phyloP scores from a whole-genome alignment of 495 filamentous ascomycete species.

The Aspergillus steynii region DNA sequence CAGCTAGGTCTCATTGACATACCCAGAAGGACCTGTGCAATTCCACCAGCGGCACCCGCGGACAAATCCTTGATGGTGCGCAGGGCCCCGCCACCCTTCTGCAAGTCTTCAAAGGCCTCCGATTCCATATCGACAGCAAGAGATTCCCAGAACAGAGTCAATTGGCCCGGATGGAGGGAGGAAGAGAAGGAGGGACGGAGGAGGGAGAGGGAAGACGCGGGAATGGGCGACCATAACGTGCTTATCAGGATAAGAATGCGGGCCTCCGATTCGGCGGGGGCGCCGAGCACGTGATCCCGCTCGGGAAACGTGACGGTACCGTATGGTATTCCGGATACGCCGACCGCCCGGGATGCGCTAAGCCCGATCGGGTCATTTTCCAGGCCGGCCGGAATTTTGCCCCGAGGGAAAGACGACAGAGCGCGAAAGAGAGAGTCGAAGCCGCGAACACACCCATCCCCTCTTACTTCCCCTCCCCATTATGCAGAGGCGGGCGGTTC shows the following conservation, averaged over 20 bases:
- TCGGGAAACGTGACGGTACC: slow-evolving; percentile 27
- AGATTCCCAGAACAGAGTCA: background rate
- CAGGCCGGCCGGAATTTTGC: slow-evolving; percentile 17
- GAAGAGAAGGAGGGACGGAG: slow-evolving; percentile 6
- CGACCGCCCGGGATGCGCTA: background rate
- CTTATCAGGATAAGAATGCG: slow-evolving; percentile 32
- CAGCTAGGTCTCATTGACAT: slow-evolving; percentile 34
- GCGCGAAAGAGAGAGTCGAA: slow-evolving; percentile 5
- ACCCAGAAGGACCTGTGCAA: slow-evolving; percentile 95
- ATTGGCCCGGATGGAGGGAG: background rate
- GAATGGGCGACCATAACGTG: slow-evolving; percentile 14
- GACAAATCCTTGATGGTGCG: slow-evolving; percentile 88
- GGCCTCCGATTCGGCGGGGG: slow-evolving; percentile 34
- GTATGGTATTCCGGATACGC: background rate
- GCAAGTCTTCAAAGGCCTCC: slow-evolving; percentile 39
- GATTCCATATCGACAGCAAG: slow-evolving; percentile 30
- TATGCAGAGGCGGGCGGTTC: slow-evolving; percentile 41
- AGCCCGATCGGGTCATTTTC: slow-evolving; percentile 2
- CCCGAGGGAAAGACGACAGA: slow-evolving; percentile 19
- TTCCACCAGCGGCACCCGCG: slow-evolving; percentile 85
- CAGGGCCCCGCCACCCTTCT: slow-evolving; percentile 40
- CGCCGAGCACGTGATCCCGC: slow-evolving; percentile 38
- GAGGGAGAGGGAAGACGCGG: slow-evolving; percentile 14
- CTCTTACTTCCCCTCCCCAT: slow-evolving; percentile 8
- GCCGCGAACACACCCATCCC: slow-evolving; percentile 1